Conservation (phyloP, 2,329 filamentous ascomycete species). For the Trichoderma sp. region DNA sequence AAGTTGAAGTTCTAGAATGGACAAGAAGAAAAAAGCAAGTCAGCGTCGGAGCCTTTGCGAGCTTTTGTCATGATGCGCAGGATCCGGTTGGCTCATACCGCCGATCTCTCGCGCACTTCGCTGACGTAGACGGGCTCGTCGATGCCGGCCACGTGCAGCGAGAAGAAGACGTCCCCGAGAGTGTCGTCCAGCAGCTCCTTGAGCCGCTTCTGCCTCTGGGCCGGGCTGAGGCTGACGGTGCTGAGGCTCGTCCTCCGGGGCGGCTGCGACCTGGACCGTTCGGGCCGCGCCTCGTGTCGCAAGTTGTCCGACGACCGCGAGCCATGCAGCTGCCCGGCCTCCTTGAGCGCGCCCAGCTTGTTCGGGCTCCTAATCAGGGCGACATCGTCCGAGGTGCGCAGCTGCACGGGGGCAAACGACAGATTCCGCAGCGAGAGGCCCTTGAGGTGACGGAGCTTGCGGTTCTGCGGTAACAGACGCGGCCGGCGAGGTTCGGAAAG, state of each 20-base stretch:
- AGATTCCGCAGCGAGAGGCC: slow-evolving; percentile 86
- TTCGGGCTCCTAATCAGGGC: slow-evolving; percentile 67
- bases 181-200: slow-evolving; percentile 68
- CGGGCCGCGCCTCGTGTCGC: slow-evolving; percentile 31
- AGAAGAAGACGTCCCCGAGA: slow-evolving; percentile 87
- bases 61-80: background rate
- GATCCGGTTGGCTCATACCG: slow-evolving; percentile 42
- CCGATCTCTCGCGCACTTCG: slow-evolving; percentile 74
- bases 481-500: slow-evolving; percentile 43
- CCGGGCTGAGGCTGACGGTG: slow-evolving; percentile 45
- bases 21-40: background rate
- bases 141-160: slow-evolving; percentile 66
- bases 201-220: slow-evolving; percentile 67
- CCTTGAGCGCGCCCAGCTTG: slow-evolving; percentile 57
- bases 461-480: slow-evolving; percentile 68
- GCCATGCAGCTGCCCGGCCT: slow-evolving; percentile 50
- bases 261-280: slow-evolving; percentile 22
- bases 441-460: slow-evolving; percentile 81
- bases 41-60: slow-evolving; percentile 11
- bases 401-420: slow-evolving; percentile 57
- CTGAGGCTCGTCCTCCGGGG: slow-evolving; percentile 49
- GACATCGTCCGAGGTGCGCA: slow-evolving; percentile 75
- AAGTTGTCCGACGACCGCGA: slow-evolving; percentile 55
- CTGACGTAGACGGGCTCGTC: slow-evolving; percentile 84
- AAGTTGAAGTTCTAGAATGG: slow-evolving; percentile 74